phyloP scores from a whole-genome alignment of 371 early-diverging fungal genomes.

The Mucor sp. region DNA sequence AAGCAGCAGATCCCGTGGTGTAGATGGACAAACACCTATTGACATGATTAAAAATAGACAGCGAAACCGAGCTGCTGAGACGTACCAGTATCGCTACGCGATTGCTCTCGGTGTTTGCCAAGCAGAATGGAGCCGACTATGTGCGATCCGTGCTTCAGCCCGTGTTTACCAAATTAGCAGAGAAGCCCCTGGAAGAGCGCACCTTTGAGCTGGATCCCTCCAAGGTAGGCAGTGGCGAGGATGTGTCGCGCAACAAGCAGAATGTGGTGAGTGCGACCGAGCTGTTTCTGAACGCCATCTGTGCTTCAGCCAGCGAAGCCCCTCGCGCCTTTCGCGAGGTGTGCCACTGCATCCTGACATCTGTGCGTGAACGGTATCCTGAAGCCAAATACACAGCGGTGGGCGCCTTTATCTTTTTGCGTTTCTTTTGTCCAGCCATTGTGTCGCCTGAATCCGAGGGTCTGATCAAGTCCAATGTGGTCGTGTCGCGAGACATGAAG shows the following conservation, averaged over 20 bases:
- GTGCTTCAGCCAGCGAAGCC: constrained; percentile 68
- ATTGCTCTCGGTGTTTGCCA: constrained; percentile 81
- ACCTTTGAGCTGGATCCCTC: constrained; percentile 85
- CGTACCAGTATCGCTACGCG: constrained; percentile 91
- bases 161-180: constrained; percentile 60
- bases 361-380: constrained; percentile 84
- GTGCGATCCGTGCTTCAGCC: constrained; percentile 82
- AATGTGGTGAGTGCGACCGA: constrained; percentile 82
- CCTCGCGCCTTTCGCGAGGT: constrained; percentile 81
- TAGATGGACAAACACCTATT: too few relatives aligned
- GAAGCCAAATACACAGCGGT: constrained; percentile 87
- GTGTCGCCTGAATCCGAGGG: constrained; percentile 83
- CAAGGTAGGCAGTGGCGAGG: constrained; percentile 67
- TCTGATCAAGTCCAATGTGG: constrained; percentile 34
- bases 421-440: constrained; percentile 96
- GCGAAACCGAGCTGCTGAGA: constrained; percentile 86
- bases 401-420: constrained; percentile 92
- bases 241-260: constrained; percentile 69
- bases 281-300: constrained; percentile 81
- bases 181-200: constrained; percentile 51
- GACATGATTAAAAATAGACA: too few relatives aligned
- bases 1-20: too few relatives aligned
- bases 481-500: constrained; percentile 55
- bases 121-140: constrained; percentile 81
- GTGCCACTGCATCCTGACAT: constrained; percentile 76